Conservation (phyloP, 208 protist genomes). For the Balamuthia mandrillaris region DNA sequence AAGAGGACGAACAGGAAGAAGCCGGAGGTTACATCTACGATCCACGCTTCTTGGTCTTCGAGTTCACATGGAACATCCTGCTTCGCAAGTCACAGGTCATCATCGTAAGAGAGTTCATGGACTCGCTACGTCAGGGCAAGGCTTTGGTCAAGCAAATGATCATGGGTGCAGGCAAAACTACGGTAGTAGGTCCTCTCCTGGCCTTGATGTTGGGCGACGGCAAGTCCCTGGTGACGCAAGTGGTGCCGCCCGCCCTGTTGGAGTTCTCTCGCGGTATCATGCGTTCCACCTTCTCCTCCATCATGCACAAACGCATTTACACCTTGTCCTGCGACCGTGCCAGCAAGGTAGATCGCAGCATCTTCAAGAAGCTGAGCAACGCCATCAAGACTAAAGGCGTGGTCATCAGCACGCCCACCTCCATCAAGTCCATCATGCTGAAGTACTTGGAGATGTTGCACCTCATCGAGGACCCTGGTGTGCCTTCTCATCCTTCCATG, state of each 20-base stretch:
- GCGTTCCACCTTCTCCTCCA: slow-evolving; percentile 82
- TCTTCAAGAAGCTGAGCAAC: slow-evolving; percentile 41
- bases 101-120: slow-evolving; percentile 84
- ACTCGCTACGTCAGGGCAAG: slow-evolving; percentile 67
- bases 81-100: slow-evolving; percentile 87
- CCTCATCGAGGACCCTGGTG: slow-evolving; percentile 66
- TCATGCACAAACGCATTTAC: slow-evolving; percentile 83
- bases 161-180: slow-evolving; percentile 93
- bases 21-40: too few species aligned
- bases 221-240: slow-evolving; percentile 83
- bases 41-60: slow-evolving; percentile 84
- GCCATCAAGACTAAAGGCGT: slow-evolving; percentile 32
- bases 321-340: slow-evolving; percentile 65
- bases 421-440: slow-evolving; percentile 89
- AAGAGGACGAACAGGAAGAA: too few species aligned
- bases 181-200: slow-evolving; percentile 86
- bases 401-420: slow-evolving; percentile 75
- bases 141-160: slow-evolving; percentile 90
- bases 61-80: slow-evolving; percentile 88
- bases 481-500: slow-evolving; percentile 20
- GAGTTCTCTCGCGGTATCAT: slow-evolving; percentile 85
- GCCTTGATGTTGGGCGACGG: slow-evolving; percentile 88
- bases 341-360: not conserved
- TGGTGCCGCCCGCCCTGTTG: slow-evolving; percentile 87
- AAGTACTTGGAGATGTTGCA: slow-evolving; percentile 86